Conservation (phyloP, 352 stramenopile genomes). For the Chrysophaeum taylorii region DNA sequence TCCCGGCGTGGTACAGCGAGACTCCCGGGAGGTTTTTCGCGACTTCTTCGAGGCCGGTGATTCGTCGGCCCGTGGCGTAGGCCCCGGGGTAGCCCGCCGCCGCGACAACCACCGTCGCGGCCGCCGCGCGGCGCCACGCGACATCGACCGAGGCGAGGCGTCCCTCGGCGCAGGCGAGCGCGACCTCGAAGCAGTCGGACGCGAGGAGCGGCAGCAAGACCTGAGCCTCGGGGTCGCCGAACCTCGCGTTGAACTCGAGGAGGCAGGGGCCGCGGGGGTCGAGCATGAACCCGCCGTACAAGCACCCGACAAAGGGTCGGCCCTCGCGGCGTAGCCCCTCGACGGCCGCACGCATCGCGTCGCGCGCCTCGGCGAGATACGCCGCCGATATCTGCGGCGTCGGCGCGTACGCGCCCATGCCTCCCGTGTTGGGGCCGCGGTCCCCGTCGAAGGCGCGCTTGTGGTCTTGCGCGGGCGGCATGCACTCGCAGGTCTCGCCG, state of each 20-base stretch:
- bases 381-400: constrained; percentile 84
- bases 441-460: constrained; percentile 96
- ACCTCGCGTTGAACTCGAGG: constrained; percentile 98
- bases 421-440: constrained; percentile 93
- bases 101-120: constrained; percentile 89
- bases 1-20: constrained; percentile 98
- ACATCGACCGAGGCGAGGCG: constrained; percentile 69
- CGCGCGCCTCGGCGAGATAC: constrained; percentile 78
- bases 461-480: constrained; percentile 96
- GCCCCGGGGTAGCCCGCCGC: constrained; percentile 91
- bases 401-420: constrained; percentile 97
- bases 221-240: constrained; percentile 98
- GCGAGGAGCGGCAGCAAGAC: constrained; percentile 92
- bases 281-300: constrained; percentile 98
- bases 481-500: constrained; percentile 80
- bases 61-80: constrained; percentile 94
- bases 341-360: constrained; percentile 65
- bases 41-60: constrained; percentile 76
- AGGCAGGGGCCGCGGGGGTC: constrained; percentile 76
- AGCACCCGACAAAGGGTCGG: constrained; percentile 91
- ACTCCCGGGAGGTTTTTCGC: constrained; percentile 61
- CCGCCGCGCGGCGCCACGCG: constrained; percentile 68
- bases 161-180: constrained; percentile 86
- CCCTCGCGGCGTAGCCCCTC: constrained; percentile 80
- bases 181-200: constrained; percentile 94